A percentile compares a stretch with the other conserved stretches of the same genome.
Evolutionary conservation across 78 protist species (phyloP).

Genomic region (Chrysochromulina parva): DNA sequence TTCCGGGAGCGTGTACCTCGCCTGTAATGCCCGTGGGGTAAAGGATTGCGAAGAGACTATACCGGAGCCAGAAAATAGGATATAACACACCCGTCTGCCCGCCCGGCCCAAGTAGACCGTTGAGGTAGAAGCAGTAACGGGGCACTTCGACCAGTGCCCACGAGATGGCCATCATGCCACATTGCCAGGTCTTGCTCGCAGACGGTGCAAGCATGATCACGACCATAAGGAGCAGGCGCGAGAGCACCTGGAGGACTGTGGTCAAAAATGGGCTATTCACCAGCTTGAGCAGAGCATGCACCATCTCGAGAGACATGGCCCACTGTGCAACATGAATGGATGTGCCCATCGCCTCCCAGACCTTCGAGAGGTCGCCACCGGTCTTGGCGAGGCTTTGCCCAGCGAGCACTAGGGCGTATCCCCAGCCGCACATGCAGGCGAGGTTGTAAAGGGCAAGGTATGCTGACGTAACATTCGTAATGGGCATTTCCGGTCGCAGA

Average conservation of each 20-base stretch:
- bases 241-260: not conserved
- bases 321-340: not conserved
- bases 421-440: conserved; percentile 17
- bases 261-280: conserved; percentile 1
- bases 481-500: no score
- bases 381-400: no score
- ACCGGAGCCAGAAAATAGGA: conserved; percentile 32
- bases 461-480: no score
- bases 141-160: not conserved
- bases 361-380: not conserved
- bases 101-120: not conserved
- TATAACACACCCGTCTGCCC: not conserved
- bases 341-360: not conserved
- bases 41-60: conserved; percentile 1
- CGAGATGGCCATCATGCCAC: not conserved
- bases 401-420: not conserved
- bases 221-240: not conserved
- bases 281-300: not conserved
- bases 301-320: conserved; percentile 16
- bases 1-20: not conserved
- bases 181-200: not conserved
- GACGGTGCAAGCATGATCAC: not conserved
- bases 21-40: conserved; percentile 23
- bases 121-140: not conserved
- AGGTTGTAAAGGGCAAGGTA: conserved; percentile 22